These are phyloP conservation scores for Emericellopsis atlantica DNA, from an alignment of 2,329 filamentous ascomycete species.

Conservation along the genomic window DNA sequence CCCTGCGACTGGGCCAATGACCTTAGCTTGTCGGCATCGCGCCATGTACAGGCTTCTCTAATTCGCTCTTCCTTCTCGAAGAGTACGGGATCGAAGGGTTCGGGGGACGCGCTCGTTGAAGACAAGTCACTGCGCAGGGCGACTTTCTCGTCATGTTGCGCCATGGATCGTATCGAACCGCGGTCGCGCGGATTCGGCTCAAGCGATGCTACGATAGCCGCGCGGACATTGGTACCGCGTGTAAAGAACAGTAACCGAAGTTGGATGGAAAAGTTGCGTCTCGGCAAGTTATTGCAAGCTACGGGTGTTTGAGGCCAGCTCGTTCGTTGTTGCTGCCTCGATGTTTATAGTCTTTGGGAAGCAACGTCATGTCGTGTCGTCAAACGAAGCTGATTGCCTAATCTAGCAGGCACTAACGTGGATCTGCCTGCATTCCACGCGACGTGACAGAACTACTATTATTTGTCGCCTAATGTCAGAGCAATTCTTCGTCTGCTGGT, in stretches of 20 bases:
- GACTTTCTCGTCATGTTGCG: background rate
- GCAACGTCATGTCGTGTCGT: no score
- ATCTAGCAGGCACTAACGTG: background rate
- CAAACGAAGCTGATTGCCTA: constrained; percentile 1
- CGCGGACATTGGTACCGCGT: background rate
- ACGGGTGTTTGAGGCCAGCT: no score
- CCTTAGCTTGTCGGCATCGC: constrained; percentile 43
- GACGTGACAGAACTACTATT: background rate
- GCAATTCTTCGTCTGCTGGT: no score
- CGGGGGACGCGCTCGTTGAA: background rate
- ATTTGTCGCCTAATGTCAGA: background rate
- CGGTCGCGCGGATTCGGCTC: no score
- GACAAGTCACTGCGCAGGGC: background rate
- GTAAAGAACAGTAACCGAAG: background rate
- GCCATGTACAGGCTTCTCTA: constrained; percentile 44
- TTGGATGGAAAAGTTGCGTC: no score
- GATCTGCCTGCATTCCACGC: background rate
- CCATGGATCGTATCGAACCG: no score
- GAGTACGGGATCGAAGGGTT: background rate
- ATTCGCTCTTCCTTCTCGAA: constrained; percentile 24
- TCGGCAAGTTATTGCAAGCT: no score
- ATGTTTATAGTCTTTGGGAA: background rate
- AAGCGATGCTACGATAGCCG: background rate
- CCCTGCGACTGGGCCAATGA: constrained; percentile 47
- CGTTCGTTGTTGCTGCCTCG: background rate